Evolutionary conservation across 1,284 basidiomycete species (phyloP).

Genomic region (Puccinia novopanici): DNA sequence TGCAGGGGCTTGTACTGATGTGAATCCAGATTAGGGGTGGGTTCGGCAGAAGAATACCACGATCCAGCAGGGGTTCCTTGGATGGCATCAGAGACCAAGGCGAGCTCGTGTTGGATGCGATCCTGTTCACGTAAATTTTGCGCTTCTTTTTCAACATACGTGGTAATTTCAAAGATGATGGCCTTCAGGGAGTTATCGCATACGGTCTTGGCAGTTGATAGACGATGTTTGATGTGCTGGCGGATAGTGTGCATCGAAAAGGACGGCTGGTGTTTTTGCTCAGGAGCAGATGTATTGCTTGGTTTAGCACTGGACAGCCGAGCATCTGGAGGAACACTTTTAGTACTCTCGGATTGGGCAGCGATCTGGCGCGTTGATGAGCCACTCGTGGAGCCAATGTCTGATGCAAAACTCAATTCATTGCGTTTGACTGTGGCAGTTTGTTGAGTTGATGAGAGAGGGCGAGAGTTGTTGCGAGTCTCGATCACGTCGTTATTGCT

Average conservation of each 20-base stretch:
- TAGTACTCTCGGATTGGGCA: not conserved
- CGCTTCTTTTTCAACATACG: too few relatives aligned
- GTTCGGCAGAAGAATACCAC: conserved; percentile 54
- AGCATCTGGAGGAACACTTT: not conserved
- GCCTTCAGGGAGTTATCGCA: too few relatives aligned
- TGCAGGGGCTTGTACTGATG: not conserved
- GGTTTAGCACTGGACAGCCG: not conserved
- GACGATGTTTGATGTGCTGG: conserved; percentile 86
- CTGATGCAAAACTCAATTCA: not conserved
- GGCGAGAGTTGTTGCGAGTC: not conserved
- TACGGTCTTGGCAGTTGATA: too few relatives aligned
- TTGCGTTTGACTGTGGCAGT: conserved; percentile 5
- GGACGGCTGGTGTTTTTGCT: conserved; percentile 52
- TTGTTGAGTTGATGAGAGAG: not conserved
- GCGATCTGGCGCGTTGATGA: conserved; percentile 12
- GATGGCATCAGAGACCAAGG: too few relatives aligned
- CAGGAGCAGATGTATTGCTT: conserved; percentile 9
- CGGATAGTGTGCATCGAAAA: conserved; percentile 70
- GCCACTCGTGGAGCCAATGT: not conserved
- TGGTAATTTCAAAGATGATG: too few relatives aligned
- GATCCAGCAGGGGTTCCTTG: conserved; percentile 72
- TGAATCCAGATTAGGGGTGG: conserved; percentile 37
- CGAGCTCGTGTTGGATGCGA: too few relatives aligned
- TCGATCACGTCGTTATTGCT: not conserved
- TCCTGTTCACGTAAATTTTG: too few relatives aligned